Conservation (phyloP, 1,284 basidiomycete genomes). For the Apiotrichum gracile region DNA sequence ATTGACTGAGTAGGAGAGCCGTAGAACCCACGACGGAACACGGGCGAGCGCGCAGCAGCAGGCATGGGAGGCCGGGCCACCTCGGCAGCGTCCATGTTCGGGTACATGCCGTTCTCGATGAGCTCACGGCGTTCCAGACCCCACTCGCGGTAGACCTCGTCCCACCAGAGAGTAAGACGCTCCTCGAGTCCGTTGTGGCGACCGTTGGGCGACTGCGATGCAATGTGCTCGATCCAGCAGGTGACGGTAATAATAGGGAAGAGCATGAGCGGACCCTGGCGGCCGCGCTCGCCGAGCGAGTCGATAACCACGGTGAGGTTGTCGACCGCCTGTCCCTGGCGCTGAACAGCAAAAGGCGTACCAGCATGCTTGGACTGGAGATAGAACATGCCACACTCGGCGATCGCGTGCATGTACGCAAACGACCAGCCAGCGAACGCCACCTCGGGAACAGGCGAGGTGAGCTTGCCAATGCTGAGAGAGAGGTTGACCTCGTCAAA, state of each 20-base stretch:
- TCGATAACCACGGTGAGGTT: conserved; percentile 45
- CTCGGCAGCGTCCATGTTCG: background rate
- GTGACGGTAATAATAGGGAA: conserved; percentile 38
- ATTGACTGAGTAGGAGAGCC: background rate
- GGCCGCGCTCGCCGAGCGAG: conserved; percentile 36
- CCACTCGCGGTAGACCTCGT: conserved; percentile 35
- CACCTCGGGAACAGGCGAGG: conserved; percentile 30
- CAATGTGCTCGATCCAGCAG: conserved; percentile 42
- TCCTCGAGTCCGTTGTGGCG: conserved; percentile 26
- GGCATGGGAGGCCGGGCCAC: background rate
- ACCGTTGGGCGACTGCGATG: conserved; percentile 10
- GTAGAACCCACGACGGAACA: background rate
- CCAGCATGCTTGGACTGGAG: conserved; percentile 41
- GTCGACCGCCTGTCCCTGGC: conserved; percentile 45
- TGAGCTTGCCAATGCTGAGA: conserved; percentile 33
- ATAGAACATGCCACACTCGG: conserved; percentile 50
- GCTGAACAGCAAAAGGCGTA: conserved; percentile 28
- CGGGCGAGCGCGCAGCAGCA: background rate
- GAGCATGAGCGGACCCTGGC: conserved; percentile 37
- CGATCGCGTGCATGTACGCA: conserved; percentile 49
- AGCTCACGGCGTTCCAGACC: conserved; percentile 30
- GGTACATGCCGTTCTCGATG: conserved; percentile 24
- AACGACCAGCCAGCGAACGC: conserved; percentile 46
- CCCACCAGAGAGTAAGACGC: conserved; percentile 35
- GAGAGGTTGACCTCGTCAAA: conserved; percentile 49